phyloP scores from a whole-genome alignment of 148 eudicot species.

The Vaccinium macrocarpon region DNA sequence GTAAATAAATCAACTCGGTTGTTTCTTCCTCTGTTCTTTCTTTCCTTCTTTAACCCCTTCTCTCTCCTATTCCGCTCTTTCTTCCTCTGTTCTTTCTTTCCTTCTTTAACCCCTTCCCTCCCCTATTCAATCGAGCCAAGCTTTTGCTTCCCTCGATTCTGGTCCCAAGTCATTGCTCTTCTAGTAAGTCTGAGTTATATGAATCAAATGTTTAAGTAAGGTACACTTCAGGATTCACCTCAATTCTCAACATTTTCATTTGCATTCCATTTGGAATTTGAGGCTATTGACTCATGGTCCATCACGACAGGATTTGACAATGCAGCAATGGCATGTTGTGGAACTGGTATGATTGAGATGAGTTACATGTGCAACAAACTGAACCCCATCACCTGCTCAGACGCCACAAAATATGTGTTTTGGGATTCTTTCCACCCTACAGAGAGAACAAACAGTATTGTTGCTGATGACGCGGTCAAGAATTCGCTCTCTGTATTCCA shows the following conservation, averaged over 20 bases:
- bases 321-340: constrained; percentile 40
- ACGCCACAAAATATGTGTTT: constrained; percentile 35
- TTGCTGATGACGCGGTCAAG: constrained; percentile 28
- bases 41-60: too few relatives aligned
- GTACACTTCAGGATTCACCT: background rate
- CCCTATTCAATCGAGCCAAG: too few relatives aligned
- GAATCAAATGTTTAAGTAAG: background rate
- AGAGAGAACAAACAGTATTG: constrained; percentile 39
- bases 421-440: constrained; percentile 54
- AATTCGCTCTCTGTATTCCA: constrained; percentile 27
- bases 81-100: too few relatives aligned
- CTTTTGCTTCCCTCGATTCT: too few relatives aligned
- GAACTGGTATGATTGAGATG: constrained; percentile 43
- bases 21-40: too few relatives aligned
- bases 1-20: background rate
- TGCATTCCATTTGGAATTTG: background rate
- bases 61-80: too few relatives aligned
- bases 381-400: constrained; percentile 37
- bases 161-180: too few relatives aligned
- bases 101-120: too few relatives aligned
- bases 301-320: constrained; percentile 34
- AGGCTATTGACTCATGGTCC: background rate
- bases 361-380: constrained; percentile 28
- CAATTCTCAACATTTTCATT: background rate
- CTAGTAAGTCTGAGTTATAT: too few relatives aligned